phyloP scores from a whole-genome alignment of 2,329 filamentous ascomycete species.

The Ceratocystis alfenasii region DNA sequence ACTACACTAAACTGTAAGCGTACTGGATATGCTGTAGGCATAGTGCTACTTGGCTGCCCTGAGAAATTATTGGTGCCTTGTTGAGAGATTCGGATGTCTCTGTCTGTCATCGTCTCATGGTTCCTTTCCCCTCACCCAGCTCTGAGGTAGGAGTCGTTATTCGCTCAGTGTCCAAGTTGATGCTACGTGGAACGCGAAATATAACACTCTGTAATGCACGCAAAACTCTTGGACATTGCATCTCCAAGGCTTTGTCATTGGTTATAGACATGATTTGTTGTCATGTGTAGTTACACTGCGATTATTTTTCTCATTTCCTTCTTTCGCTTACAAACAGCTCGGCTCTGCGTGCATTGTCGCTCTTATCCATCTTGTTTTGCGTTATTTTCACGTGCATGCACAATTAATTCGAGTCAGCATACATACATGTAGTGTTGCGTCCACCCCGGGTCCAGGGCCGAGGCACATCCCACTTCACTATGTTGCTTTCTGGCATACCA shows the following conservation, averaged over 20 bases:
- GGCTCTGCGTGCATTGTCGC: neutral
- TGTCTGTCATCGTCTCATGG: neutral
- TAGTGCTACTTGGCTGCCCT: neutral
- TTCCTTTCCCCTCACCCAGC: neutral
- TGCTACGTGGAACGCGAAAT: neutral
- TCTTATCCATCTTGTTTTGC: neutral
- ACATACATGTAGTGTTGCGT: neutral
- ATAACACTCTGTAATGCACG: neutral
- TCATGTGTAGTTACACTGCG: neutral
- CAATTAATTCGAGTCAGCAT: neutral
- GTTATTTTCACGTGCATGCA: neutral
- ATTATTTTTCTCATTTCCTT: neutral
- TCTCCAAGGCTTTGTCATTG: neutral
- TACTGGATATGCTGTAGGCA: no score
- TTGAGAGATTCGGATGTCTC: neutral
- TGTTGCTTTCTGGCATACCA: neutral
- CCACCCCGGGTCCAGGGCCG: neutral
- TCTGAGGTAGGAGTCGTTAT: neutral
- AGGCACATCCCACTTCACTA: neutral
- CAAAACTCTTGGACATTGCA: neutral
- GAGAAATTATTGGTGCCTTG: neutral
- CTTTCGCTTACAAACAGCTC: neutral
- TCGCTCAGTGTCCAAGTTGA: neutral
- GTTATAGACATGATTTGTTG: neutral
- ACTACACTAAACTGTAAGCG: neutral